Evolutionary conservation across 148 eudicot species (phyloP).

Genomic region (Rhododendron kiyosumense): DNA sequence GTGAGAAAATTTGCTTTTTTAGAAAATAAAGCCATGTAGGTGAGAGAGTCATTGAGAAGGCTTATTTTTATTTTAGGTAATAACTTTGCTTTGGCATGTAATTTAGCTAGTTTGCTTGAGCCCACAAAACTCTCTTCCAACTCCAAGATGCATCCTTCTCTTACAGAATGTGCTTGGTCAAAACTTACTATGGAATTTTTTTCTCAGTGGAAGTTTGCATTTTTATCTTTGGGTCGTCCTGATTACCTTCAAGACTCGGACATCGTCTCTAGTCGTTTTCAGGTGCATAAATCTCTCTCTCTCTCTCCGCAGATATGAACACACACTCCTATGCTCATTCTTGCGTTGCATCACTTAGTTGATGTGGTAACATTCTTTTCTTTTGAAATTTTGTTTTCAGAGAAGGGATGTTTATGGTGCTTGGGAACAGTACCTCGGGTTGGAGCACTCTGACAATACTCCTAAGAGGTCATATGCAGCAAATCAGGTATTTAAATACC

Average conservation of each 20-base stretch:
- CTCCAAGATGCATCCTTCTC: neutral
- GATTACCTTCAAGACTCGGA: constrained; percentile 88
- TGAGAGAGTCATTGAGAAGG: neutral
- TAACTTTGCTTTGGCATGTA: neutral
- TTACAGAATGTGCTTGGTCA: neutral
- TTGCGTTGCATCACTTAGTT: neutral
- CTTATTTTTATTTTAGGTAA: neutral
- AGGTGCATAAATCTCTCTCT: constrained; percentile 38
- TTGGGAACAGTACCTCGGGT: constrained; percentile 97
- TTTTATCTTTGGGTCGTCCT: constrained; percentile 82
- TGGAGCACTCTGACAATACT: constrained; percentile 80
- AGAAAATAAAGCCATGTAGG: neutral
- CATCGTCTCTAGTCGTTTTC: constrained; percentile 78
- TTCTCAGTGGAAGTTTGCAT: constrained; percentile 70
- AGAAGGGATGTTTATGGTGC: constrained; percentile 94
- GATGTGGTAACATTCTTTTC: neutral
- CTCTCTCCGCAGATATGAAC: neutral
- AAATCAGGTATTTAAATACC: constrained; percentile 59
- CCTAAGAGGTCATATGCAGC: constrained; percentile 79
- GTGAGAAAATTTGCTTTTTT: neutral
- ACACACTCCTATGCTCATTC: neutral
- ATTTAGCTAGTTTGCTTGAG: neutral
- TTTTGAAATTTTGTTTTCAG: constrained; percentile 19
- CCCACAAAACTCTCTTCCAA: neutral
- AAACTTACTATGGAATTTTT: neutral